These are phyloP conservation scores for Jamesozyma hellenica DNA, from an alignment of 805 yeast genomes.

Conservation along the genomic window DNA sequence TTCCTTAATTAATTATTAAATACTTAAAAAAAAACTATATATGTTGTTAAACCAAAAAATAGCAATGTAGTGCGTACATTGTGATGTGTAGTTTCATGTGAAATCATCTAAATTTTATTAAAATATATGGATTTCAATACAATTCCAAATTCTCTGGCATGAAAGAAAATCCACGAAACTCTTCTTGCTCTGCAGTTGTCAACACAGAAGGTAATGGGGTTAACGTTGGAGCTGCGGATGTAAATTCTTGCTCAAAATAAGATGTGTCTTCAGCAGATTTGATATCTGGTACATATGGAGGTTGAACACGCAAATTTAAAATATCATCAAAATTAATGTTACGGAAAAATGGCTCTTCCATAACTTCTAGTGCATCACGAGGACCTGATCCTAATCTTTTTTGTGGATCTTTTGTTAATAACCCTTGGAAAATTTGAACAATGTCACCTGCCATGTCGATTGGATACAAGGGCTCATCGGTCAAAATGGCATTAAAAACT, in stretches of 20 bases:
- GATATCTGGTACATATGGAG: constrained; percentile 86
- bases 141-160: constrained; percentile 48
- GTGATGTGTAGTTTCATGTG: too few relatives aligned
- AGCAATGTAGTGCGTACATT: too few relatives aligned
- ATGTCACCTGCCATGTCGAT: constrained; percentile 96
- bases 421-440: constrained; percentile 83
- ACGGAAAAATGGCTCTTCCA: constrained; percentile 89
- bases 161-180: constrained; percentile 93
- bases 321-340: constrained; percentile 88
- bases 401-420: constrained; percentile 80
- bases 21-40: too few relatives aligned
- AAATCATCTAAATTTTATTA: too few relatives aligned
- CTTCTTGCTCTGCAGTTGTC: constrained; percentile 84
- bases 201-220: constrained; percentile 89
- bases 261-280: constrained; percentile 83
- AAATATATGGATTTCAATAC: too few relatives aligned
- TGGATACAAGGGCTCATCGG: constrained; percentile 94
- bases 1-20: too few relatives aligned
- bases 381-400: constrained; percentile 80
- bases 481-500: constrained; percentile 88
- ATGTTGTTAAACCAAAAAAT: too few relatives aligned
- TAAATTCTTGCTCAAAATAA: constrained; percentile 89
- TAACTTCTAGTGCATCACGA: constrained; percentile 83
- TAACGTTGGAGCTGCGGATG: constrained; percentile 85
- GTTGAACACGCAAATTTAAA: constrained; percentile 55